Percentiles rank a stretch among this genome's conserved stretches.
These are phyloP conservation scores for Chlorophyllum brunneum DNA, from an alignment of 768 basidiomycete genomes.

Conservation along the genomic window DNA sequence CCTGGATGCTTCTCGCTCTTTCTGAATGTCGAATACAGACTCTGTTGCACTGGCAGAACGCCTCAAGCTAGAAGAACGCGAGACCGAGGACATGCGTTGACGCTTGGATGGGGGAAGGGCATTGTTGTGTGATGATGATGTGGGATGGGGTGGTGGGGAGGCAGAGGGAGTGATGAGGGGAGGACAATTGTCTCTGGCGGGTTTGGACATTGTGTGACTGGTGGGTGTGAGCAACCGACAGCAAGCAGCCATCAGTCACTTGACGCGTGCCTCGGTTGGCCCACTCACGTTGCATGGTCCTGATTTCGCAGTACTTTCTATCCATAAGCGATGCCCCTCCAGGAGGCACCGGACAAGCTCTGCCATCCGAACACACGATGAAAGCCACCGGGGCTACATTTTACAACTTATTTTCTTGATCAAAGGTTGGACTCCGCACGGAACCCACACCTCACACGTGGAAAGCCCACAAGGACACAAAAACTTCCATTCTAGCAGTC, in stretches of 20 bases:
- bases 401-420: too few species aligned
- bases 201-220: not conserved
- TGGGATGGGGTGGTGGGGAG: conserved; percentile 43
- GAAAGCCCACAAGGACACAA: too few species aligned
- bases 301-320: too few species aligned
- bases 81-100: conserved; percentile 38
- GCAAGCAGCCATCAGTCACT: not conserved
- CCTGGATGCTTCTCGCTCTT: conserved; percentile 53
- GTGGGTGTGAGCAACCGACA: not conserved
- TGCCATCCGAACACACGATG: too few species aligned
- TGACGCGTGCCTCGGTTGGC: too few species aligned
- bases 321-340: too few species aligned
- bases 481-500: too few species aligned
- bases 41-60: conserved; percentile 20
- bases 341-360: too few species aligned
- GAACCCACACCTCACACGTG: too few species aligned
- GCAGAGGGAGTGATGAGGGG: conserved; percentile 49
- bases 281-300: too few species aligned
- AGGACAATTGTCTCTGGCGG: conserved; percentile 10
- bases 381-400: too few species aligned
- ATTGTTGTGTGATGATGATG: conserved; percentile 26
- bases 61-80: conserved; percentile 33
- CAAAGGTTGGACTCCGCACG: too few species aligned
- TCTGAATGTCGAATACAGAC: conserved; percentile 39
- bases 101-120: conserved; percentile 50